These are phyloP conservation scores for Cyanidioschyzon merolae DNA, from an alignment of 23 red algal genomes.

Conservation along the genomic window DNA sequence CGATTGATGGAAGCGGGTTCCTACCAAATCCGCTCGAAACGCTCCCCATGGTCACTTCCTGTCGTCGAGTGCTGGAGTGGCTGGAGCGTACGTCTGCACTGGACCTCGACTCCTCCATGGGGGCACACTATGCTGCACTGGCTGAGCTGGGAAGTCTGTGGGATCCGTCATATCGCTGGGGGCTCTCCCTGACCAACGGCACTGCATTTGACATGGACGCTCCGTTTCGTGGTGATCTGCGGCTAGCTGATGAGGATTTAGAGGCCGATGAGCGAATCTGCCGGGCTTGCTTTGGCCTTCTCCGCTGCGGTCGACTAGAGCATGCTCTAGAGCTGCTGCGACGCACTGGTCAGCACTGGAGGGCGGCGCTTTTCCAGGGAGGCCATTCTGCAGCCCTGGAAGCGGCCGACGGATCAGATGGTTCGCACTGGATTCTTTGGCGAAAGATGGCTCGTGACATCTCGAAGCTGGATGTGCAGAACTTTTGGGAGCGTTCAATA, in stretches of 20 bases:
- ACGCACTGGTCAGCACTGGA: not conserved
- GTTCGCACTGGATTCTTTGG: not conserved
- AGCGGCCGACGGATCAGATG: not conserved
- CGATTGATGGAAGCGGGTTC: not conserved
- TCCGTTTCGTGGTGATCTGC: not conserved
- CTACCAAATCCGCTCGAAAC: not conserved
- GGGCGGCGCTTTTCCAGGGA: not conserved
- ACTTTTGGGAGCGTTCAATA: not conserved
- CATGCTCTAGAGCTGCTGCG: not conserved
- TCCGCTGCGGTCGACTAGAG: not conserved
- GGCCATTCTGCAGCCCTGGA: not conserved
- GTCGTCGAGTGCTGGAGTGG: not conserved
- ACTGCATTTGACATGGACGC: not conserved
- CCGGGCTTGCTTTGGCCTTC: not conserved
- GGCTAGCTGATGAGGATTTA: not conserved
- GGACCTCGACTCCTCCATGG: not conserved
- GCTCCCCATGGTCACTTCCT: not conserved
- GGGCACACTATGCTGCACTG: not conserved
- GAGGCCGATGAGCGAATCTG: not conserved
- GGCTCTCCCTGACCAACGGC: not conserved
- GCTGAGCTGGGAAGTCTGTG: not conserved
- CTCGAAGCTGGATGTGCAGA: not conserved
- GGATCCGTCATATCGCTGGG: slow-evolving; percentile 15
- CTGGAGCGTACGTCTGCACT: not conserved
- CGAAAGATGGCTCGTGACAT: not conserved